Percentiles rank a stretch among this genome's conserved stretches.
Evolutionary conservation across 129 eudicot species (phyloP).

Genomic region (Arctium lappa): DNA sequence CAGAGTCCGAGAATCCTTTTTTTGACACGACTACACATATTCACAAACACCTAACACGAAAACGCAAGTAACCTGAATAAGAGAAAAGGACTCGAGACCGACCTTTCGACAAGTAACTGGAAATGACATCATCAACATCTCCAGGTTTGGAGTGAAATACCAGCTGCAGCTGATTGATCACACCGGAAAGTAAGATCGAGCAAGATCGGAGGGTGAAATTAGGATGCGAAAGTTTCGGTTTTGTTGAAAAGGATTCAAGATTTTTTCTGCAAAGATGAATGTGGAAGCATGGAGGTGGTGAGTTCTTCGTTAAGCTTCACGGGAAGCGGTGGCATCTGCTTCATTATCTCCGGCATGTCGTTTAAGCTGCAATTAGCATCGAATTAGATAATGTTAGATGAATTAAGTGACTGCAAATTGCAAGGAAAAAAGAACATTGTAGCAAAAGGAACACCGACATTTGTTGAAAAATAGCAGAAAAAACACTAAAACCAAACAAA

Average conservation of each 20-base stretch:
- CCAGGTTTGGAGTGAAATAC: slow-evolving; percentile 11
- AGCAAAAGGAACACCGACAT: not conserved
- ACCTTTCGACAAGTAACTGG: slow-evolving; percentile 19
- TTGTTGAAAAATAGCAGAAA: not conserved
- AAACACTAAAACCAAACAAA: not conserved
- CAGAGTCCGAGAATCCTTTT: slow-evolving; percentile 33
- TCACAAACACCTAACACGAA: slow-evolving; percentile 29
- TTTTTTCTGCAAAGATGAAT: slow-evolving; percentile 53
- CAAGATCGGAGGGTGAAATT: not conserved
- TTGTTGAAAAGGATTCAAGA: slow-evolving; percentile 21
- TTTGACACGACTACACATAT: slow-evolving; percentile 29
- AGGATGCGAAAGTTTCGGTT: not conserved
- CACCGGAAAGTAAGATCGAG: not conserved
- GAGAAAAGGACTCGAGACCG: slow-evolving; percentile 14
- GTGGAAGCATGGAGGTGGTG: slow-evolving; percentile 65
- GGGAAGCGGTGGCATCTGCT: slow-evolving; percentile 95
- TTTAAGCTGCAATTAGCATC: slow-evolving; percentile 57
- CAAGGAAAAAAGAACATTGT: not conserved
- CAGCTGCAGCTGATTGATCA: not conserved
- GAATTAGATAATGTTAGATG: not conserved
- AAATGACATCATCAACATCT: slow-evolving; percentile 12
- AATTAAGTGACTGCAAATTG: not conserved
- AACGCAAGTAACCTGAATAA: slow-evolving; percentile 1
- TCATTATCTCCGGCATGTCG: slow-evolving; percentile 82
- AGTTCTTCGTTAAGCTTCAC: slow-evolving; percentile 96